Evolutionary conservation across 805 yeast genomes (phyloP).

Genomic region (Spathaspora boniae): DNA sequence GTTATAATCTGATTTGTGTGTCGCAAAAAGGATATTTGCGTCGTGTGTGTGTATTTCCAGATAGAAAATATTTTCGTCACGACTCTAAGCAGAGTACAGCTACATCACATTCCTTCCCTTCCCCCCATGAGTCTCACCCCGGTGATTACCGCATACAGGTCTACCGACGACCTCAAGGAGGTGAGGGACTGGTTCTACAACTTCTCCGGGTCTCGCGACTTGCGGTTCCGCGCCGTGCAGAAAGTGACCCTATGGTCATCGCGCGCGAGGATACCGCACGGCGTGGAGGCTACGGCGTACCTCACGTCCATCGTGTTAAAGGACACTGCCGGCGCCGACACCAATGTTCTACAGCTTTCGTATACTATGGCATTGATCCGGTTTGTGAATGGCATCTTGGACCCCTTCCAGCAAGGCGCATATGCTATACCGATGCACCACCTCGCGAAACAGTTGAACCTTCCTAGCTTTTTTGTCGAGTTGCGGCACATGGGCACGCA

Average conservation of each 20-base stretch:
- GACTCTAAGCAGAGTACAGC: too few relatives aligned
- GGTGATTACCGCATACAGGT: constrained; percentile 21
- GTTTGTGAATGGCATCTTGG: constrained; percentile 88
- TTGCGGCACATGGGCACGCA: constrained; percentile 89
- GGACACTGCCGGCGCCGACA: constrained; percentile 18
- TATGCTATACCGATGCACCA: constrained; percentile 76
- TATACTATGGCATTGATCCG: constrained; percentile 75
- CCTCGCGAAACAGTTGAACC: constrained; percentile 61
- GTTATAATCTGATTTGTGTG: too few relatives aligned
- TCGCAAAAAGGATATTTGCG: too few relatives aligned
- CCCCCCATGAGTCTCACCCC: too few relatives aligned
- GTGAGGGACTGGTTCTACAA: constrained; percentile 54
- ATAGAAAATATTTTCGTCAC: too few relatives aligned
- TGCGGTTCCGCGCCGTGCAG: constrained; percentile 44
- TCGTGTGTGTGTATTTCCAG: too few relatives aligned
- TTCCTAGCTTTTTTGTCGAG: constrained; percentile 86
- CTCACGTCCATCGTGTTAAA: constrained; percentile 47
- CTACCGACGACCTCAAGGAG: constrained; percentile 39
- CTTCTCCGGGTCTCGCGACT: constrained; percentile 22
- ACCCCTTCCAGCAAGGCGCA: constrained; percentile 76
- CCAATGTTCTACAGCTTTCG: constrained; percentile 42
- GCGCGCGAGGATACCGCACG: constrained; percentile 68
- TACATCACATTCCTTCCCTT: too few relatives aligned
- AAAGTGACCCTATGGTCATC: constrained; percentile 52
- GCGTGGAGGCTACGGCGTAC: constrained; percentile 62